These are phyloP conservation scores for Macaranga tanarius DNA, from an alignment of 441 rosid species.

Conservation along the genomic window DNA sequence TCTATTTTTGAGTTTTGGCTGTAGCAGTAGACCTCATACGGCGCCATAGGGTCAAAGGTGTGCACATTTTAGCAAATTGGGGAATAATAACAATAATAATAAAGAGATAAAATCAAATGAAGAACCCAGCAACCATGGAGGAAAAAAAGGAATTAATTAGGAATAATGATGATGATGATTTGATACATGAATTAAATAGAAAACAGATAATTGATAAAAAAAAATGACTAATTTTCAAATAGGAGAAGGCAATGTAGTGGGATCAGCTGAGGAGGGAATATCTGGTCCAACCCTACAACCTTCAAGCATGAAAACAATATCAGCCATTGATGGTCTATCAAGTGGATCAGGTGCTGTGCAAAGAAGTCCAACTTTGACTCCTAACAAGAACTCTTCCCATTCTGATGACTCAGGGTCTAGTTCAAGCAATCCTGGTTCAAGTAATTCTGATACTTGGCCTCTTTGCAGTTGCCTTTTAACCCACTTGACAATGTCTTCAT, in stretches of 20 bases:
- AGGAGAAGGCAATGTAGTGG: constrained; percentile 80
- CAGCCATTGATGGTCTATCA: constrained; percentile 88
- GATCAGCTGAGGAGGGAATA: constrained; percentile 84
- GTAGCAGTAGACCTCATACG: background rate
- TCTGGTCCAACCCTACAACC: constrained; percentile 96
- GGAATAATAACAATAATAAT: background rate
- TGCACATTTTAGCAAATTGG: background rate
- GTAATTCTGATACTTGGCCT: constrained; percentile 83
- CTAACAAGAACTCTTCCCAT: constrained; percentile 98
- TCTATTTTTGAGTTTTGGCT: background rate
- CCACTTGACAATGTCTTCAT: constrained; percentile 98
- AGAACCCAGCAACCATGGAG: too few relatives aligned
- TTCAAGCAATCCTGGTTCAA: constrained; percentile 92
- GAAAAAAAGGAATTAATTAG: too few relatives aligned
- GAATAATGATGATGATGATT: too few relatives aligned
- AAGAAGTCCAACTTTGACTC: constrained; percentile 92
- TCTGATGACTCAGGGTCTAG: constrained; percentile 97
- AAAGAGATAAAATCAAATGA: too few relatives aligned
- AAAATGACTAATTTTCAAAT: background rate
- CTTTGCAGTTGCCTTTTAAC: constrained; percentile 91
- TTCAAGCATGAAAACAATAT: constrained; percentile 96
- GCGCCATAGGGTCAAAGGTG: constrained; percentile 6
- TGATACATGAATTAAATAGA: background rate
- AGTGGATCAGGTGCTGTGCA: constrained; percentile 94
- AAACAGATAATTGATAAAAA: constrained; percentile 1